Base-by-base conservation (phyloP, 208 protist species). In the Trypanosoma caninum region DNA sequence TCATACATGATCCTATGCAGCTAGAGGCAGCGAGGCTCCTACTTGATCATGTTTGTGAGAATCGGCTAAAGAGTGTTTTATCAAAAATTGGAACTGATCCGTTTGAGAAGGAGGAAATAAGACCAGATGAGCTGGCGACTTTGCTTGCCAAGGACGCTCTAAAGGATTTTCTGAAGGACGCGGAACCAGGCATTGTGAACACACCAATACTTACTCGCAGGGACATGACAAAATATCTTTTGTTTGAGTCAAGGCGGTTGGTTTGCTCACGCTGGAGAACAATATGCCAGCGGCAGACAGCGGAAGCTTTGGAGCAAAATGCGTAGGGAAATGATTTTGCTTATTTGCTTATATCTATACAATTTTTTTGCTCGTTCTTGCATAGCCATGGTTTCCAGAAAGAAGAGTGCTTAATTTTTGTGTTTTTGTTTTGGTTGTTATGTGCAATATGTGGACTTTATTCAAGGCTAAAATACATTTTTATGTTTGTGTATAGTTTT, bases 151-250 rank as follows among this genome's bases (percentile, higher is more conserved):
- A 82, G 45, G 88, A 94, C 56, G 84, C 84, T 10, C 59, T 94
- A 34, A 87, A 87, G 47, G 87, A 94, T 62, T 94, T 89, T 58
- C 52, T 94, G 18, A 94, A 94, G 60, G 84, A 94, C 38, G 78
- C 73, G 5, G 79, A 76, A 10, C 48, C 80, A 30, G 69, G 35
- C 34, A 72, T 88, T 52, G 76, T 90, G 27, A 84, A 78, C 56
- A 69, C 69, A 3, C 78, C 82, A 0, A 67, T 93, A 33, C 59
- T 82, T 8, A 72, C 72, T 2, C 82, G 86, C 1, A 77, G 78
- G 30, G 83, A 86, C 57, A 83, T 93, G 70, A 60, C 72, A 9
- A 69, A 75, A 18, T 88, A 93, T 47, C 59, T 78, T 22, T 13
- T 90, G 4, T 81, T 93, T 50, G 79, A 87, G 60, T 69, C 82